Base-by-base conservation (phyloP, 208 protist species). In the Naegleria fowleri region DNA sequence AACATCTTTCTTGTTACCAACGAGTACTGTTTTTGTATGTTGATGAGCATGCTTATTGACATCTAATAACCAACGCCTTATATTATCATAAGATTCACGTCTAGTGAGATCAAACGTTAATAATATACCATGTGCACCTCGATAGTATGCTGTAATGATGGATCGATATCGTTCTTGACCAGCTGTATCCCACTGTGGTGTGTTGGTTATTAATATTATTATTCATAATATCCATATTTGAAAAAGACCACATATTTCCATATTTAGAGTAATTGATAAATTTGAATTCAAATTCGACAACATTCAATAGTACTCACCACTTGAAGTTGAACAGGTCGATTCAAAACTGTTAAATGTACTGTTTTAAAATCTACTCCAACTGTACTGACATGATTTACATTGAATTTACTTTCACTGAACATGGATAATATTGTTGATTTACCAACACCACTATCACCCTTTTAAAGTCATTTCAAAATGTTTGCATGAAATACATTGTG, bases 1-100 rank as follows among this genome's bases (percentile, higher is more conserved):
- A 16, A 86, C 13, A 86, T 86, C 83, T 39, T 86, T 86, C 83
- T 86, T 86, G 13, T 86, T 86, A 33, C 83, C 83, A 48, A 86
- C 39, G 2, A 86, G 33, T 29, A 86, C 33, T n/a, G 33, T 48
- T n/a, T 83, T n/a, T 11, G 75, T 83, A n/a, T 83, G 22, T 40
- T 83, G n/a, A 83, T 83, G 75, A 15, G 75, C 75, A 83, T 83
- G 75, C 33, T 39, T 83, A 25, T 86, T 9, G 13, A 86, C 83
- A 86, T 86, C 39, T 25, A 13, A 16, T 48, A 86, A 40, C 83
- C 83, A 86, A 40, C 33, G 15, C 19, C 19, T 25, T 86, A 86
- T 86, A n/a, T 86, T 40, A 36, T 48, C 19, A 48, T 48, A 86
- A 0, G 83, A 39, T 40, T 40, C 39, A 48, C 83, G 15, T n/a